phyloP scores from a whole-genome alignment of 2,329 filamentous ascomycete genomes.

The Camillea tinctor region DNA sequence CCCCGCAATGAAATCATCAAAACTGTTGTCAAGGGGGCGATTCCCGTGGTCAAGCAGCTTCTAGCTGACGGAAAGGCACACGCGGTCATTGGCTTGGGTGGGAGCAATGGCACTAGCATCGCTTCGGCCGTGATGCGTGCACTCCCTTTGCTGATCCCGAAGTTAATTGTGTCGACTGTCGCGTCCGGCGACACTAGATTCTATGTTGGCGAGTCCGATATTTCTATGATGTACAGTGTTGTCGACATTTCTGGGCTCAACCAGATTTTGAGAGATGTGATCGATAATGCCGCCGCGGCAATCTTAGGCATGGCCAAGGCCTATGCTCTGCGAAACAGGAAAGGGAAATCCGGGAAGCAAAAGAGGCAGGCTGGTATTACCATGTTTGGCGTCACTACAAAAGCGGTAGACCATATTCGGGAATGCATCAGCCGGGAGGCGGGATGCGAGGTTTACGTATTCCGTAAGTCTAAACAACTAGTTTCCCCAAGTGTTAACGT shows the following conservation, averaged over 20 bases:
- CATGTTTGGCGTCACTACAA: conserved; percentile 75
- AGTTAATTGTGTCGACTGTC: conserved; percentile 68
- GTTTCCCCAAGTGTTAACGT: neutral
- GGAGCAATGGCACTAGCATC: conserved; percentile 62
- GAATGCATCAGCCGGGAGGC: conserved; percentile 44
- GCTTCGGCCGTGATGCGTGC: conserved; percentile 60
- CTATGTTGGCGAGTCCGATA: conserved; percentile 67
- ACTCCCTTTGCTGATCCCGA: conserved; percentile 65
- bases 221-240: conserved; percentile 68
- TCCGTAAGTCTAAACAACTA: conserved; percentile 39
- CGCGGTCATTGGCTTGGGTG: conserved; percentile 59
- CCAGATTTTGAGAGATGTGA: conserved; percentile 52
- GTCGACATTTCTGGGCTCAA: conserved; percentile 70
- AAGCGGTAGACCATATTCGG: conserved; percentile 57
- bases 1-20: conserved; percentile 55
- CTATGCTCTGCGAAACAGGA: conserved; percentile 32
- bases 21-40: conserved; percentile 51
- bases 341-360: neutral
- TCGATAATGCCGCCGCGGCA: conserved; percentile 62
- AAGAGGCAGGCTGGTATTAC: conserved; percentile 61
- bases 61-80: conserved; percentile 42
- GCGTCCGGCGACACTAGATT: conserved; percentile 64
- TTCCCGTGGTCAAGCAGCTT: conserved; percentile 40
- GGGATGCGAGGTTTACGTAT: conserved; percentile 59
- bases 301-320: conserved; percentile 57